These are phyloP conservation scores for Globisporangium splendens DNA, from an alignment of 352 stramenopile genomes.

Conservation along the genomic window DNA sequence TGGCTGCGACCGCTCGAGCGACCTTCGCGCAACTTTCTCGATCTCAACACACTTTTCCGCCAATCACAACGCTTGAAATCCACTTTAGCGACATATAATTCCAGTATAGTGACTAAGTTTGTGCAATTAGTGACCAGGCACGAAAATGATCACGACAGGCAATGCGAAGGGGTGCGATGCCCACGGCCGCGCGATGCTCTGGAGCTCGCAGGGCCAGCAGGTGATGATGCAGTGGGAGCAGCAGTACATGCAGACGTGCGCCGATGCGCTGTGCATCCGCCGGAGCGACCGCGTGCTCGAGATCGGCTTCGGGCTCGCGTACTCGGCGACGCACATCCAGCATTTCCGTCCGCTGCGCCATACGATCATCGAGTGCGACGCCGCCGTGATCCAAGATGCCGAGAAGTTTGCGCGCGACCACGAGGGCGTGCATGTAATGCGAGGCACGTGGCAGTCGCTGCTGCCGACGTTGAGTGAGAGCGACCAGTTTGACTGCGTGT, in stretches of 20 bases:
- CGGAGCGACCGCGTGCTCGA: slow-evolving; percentile 62
- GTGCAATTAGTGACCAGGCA: neutral
- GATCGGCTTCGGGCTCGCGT: slow-evolving; percentile 85
- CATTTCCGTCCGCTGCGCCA: slow-evolving; percentile 42
- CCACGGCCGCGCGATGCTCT: slow-evolving; percentile 40
- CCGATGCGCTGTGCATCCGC: slow-evolving; percentile 53
- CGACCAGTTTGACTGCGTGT: slow-evolving; percentile 66
- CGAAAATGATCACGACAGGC: slow-evolving; percentile 31
- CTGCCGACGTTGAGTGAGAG: slow-evolving; percentile 30
- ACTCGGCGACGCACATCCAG: slow-evolving; percentile 76
- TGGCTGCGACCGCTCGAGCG: slow-evolving; percentile 11
- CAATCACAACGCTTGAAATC: neutral
- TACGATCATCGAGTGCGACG: slow-evolving; percentile 82
- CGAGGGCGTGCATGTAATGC: slow-evolving; percentile 38
- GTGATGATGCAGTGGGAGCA: slow-evolving; percentile 90
- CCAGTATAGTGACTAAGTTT: neutral
- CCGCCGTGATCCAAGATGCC: slow-evolving; percentile 40
- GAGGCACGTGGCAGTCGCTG: slow-evolving; percentile 66
- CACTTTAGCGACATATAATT: neutral
- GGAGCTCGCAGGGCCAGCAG: slow-evolving; percentile 71
- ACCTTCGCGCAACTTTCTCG: slow-evolving; percentile 24
- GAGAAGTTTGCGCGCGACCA: slow-evolving; percentile 39
- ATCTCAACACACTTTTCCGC: neutral
- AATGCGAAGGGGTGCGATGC: slow-evolving; percentile 46
- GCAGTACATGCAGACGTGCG: slow-evolving; percentile 76